phyloP scores from a whole-genome alignment of 1,284 basidiomycete species.

The Agroathelia rolfsii region DNA sequence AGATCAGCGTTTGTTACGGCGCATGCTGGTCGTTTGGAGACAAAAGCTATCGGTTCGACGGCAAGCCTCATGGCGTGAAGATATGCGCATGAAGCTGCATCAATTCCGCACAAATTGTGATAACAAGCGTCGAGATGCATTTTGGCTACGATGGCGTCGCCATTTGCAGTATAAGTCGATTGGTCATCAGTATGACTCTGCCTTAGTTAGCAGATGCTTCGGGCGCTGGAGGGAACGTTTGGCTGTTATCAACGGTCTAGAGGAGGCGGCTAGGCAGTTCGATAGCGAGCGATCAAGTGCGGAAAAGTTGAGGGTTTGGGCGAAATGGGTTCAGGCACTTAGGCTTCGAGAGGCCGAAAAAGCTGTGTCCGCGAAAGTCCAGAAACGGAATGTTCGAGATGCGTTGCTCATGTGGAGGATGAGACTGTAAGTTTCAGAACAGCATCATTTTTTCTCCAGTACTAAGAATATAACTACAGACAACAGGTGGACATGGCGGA shows the following conservation, averaged over 20 bases:
- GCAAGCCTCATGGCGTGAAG: conserved; percentile 48
- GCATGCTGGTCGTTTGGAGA: conserved; percentile 38
- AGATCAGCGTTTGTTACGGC: conserved; percentile 31
- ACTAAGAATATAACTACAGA: conserved; percentile 23
- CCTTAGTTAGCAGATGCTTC: conserved; percentile 33
- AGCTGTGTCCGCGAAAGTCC: conserved; percentile 30
- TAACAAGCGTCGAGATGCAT: conserved; percentile 35
- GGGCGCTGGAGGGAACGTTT: conserved; percentile 41
- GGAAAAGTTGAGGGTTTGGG: conserved; percentile 34
- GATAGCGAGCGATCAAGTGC: conserved; percentile 25
- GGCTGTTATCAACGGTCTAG: conserved; percentile 29
- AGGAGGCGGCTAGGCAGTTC: conserved; percentile 38
- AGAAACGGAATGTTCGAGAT: conserved; percentile 35
- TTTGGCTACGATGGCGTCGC: conserved; percentile 56
- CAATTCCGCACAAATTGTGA: conserved; percentile 43
- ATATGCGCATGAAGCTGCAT: conserved; percentile 62
- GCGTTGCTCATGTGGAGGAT: conserved; percentile 45
- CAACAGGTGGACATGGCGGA: conserved; percentile 32
- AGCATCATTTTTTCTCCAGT: conserved; percentile 1
- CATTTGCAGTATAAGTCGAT: conserved; percentile 39
- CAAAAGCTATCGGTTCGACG: conserved; percentile 36
- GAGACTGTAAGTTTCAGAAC: conserved; percentile 34
- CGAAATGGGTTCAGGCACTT: conserved; percentile 40
- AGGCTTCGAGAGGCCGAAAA: conserved; percentile 35
- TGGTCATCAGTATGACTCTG: conserved; percentile 35